Base-by-base conservation (phyloP, 192 early-diverging fungal genomes). In the Coemansia sp. region DNA sequence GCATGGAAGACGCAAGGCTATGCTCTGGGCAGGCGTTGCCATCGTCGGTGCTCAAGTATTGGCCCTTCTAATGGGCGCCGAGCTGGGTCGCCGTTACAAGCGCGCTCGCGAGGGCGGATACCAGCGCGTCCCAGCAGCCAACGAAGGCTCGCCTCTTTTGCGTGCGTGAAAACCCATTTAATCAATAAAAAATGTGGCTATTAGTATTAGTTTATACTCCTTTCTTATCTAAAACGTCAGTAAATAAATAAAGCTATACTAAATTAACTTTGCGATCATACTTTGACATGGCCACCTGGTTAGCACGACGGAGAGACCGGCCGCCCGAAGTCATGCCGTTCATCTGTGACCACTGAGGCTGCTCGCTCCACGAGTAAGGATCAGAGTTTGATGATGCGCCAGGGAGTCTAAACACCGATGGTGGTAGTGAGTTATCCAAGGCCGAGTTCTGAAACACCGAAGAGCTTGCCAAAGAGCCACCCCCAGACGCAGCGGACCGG, bases 371-470 rank as follows among this genome's bases (percentile, higher is more conserved):
- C n/a, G n/a, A n/a, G n/a, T n/a, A n/a, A n/a, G n/a, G n/a, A n/a
- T n/a, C n/a, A n/a, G n/a, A n/a, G n/a, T n/a, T n/a, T n/a, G n/a
- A n/a, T n/a, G n/a, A n/a, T 26, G 43, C 18, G 3, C 50, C 40
- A 3, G 70, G 70, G n/a, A 73, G 50, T 9, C 58, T 46, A 25
- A 73, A 73, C 1, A 73, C 70, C 9, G 70, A 66, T 5, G 61
- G 36, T 10, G 70, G 70, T 39, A 73, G 40, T 20, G 55, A 25
- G 32, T 55, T 50, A 14, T 63, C 50, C 10, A 30, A 15, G 11
- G 40, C 28, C 20, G 35, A 29, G 4, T 49, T 23, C 14, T 37
- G 41, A 27, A 61, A 60, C 3, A 53, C 50, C 46, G 70, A 73
- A 28, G 60, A 63, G 5, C 61, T 55, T 4, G 47, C 35, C 15